Evolutionary conservation across 176 grass and related monocot genomes (phyloP).

Genomic region (Pontederia crassipes): DNA sequence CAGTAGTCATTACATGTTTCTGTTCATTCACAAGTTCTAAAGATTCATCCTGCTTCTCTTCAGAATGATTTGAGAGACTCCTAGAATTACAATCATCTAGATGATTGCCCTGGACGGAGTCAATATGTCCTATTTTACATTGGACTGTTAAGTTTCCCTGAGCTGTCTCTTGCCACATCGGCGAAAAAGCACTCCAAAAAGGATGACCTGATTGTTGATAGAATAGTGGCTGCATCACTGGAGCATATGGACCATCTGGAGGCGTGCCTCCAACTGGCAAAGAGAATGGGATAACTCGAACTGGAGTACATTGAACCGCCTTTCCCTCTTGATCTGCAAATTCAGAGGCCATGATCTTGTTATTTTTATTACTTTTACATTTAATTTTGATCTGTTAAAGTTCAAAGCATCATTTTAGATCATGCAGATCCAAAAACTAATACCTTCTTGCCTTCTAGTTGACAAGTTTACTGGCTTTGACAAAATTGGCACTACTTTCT

Average conservation of each 20-base stretch:
- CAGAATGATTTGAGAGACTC: slow-evolving; percentile 11
- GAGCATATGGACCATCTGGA: slow-evolving; percentile 33
- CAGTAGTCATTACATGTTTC: slow-evolving; percentile 30
- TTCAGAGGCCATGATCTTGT: slow-evolving; percentile 17
- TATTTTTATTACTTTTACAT: slow-evolving; percentile 18
- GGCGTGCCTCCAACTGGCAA: slow-evolving; percentile 52
- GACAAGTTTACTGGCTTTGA: too few relatives aligned
- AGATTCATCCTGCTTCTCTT: slow-evolving; percentile 20
- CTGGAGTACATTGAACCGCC: slow-evolving; percentile 28
- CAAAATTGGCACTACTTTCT: too few relatives aligned
- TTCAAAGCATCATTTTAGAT: not conserved
- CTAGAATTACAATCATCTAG: slow-evolving; percentile 6
- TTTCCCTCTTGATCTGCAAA: slow-evolving; percentile 32
- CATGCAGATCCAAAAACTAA: too few relatives aligned
- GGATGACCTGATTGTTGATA: slow-evolving; percentile 37
- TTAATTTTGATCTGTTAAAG: slow-evolving; percentile 15
- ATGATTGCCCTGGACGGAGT: slow-evolving; percentile 13
- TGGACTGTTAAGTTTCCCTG: slow-evolving; percentile 22
- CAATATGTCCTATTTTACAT: slow-evolving; percentile 16
- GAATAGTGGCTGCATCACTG: slow-evolving; percentile 27
- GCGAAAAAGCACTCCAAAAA: slow-evolving; percentile 28
- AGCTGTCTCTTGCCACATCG: slow-evolving; percentile 26
- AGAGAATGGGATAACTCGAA: slow-evolving; percentile 61
- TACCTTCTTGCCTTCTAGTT: too few relatives aligned
- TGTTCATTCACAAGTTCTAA: slow-evolving; percentile 26